Conservation (phyloP, 2,329 filamentous ascomycete species). For the Colletotrichum sp. region DNA sequence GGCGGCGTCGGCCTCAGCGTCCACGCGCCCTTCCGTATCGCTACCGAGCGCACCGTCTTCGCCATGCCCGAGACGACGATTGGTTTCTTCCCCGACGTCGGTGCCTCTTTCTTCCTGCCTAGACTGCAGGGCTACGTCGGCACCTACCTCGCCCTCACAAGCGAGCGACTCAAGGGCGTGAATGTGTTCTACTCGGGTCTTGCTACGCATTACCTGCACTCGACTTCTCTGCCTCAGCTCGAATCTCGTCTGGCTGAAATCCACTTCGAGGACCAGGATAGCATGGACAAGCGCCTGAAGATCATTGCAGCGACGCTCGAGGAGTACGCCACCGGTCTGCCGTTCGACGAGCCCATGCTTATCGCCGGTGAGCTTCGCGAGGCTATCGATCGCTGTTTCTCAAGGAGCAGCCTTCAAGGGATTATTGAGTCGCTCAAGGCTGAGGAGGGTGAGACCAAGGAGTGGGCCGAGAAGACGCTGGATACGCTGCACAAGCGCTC, state of each 20-base stretch:
- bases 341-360: slow-evolving; percentile 71
- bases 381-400: slow-evolving; percentile 86
- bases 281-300: slow-evolving; percentile 64
- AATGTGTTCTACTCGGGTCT: slow-evolving; percentile 91
- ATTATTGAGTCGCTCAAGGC: slow-evolving; percentile 74
- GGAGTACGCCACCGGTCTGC: slow-evolving; percentile 88
- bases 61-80: slow-evolving; percentile 99
- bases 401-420: slow-evolving; percentile 67
- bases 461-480: slow-evolving; percentile 83
- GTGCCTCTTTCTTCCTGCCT: slow-evolving; percentile 94
- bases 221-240: slow-evolving; percentile 80
- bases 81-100: slow-evolving; percentile 98
- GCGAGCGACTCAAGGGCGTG: slow-evolving; percentile 79
- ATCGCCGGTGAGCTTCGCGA: slow-evolving; percentile 74
- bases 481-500: slow-evolving; percentile 78
- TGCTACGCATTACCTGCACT: slow-evolving; percentile 96
- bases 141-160: slow-evolving; percentile 92
- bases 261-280: slow-evolving; percentile 80
- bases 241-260: slow-evolving; percentile 89
- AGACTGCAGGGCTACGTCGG: slow-evolving; percentile 86
- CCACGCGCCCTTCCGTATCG: slow-evolving; percentile 95
- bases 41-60: slow-evolving; percentile 93
- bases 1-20: slow-evolving; percentile 93
- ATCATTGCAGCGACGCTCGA: slow-evolving; percentile 89
- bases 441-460: slow-evolving; percentile 55